A percentile compares a stretch with the other conserved stretches of the same genome.
These are phyloP conservation scores for Neltuma alba DNA, from an alignment of 306 rosid species.

Conservation along the genomic window DNA sequence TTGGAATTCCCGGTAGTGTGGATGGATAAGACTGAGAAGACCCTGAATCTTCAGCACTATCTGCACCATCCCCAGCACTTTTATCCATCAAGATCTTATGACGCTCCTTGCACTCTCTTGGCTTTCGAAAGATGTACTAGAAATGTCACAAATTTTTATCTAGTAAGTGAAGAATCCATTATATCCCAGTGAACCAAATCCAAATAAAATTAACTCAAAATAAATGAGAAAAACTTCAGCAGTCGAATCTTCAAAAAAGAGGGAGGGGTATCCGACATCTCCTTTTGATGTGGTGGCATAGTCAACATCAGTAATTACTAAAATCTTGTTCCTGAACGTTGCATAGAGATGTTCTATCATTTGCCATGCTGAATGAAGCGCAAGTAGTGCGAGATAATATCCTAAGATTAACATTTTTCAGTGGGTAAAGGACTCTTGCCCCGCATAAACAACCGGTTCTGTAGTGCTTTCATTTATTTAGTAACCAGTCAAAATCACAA, in stretches of 20 bases:
- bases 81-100: slow-evolving; percentile 82
- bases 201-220: background rate
- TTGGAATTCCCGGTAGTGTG: slow-evolving; percentile 82
- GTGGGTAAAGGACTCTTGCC: background rate
- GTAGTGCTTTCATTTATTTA: background rate
- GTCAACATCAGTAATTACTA: background rate
- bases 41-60: slow-evolving; percentile 93
- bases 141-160: slow-evolving; percentile 30
- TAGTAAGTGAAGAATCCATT: background rate
- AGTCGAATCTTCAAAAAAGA: slow-evolving; percentile 4
- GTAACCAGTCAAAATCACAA: background rate
- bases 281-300: background rate
- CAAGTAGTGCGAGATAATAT: background rate
- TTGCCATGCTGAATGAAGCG: slow-evolving; percentile 2
- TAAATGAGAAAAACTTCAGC: background rate
- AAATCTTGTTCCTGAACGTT: slow-evolving; percentile 6
- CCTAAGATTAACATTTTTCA: slow-evolving; percentile 6
- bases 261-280: background rate
- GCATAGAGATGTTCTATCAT: background rate
- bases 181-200: background rate
- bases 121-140: slow-evolving; percentile 79
- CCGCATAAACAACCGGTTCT: background rate
- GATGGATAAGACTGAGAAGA: slow-evolving; percentile 87
- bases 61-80: slow-evolving; percentile 79
- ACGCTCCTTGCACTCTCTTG: slow-evolving; percentile 88